Evolutionary conservation across 345 rosid genomes (phyloP).

Genomic region (Eucalyptus victrix): DNA sequence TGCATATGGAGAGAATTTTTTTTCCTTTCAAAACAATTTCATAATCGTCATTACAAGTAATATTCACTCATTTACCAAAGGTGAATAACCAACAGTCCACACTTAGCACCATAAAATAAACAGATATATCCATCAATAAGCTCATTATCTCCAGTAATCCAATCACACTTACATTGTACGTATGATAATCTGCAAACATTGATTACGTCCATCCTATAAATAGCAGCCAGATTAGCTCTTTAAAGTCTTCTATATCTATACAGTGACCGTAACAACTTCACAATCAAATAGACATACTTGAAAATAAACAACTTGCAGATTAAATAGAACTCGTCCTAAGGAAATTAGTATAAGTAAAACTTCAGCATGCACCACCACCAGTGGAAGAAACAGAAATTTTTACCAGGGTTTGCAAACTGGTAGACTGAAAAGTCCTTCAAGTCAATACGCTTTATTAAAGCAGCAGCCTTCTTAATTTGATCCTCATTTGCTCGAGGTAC

Average conservation of each 20-base stretch:
- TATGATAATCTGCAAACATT: neutral
- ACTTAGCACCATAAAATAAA: neutral
- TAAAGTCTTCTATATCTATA: neutral
- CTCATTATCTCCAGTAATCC: neutral
- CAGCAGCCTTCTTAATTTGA: constrained; percentile 60
- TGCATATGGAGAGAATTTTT: neutral
- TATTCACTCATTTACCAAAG: neutral
- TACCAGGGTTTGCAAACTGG: constrained; percentile 87
- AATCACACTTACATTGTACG: neutral
- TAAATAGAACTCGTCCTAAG: neutral
- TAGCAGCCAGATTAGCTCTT: neutral
- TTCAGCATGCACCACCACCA: neutral
- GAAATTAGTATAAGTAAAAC: neutral
- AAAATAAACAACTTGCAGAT: neutral
- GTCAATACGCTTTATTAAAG: constrained; percentile 65
- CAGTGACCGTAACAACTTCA: neutral
- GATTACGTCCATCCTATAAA: neutral
- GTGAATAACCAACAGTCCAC: neutral
- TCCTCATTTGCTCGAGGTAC: constrained; percentile 66
- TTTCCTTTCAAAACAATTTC: neutral
- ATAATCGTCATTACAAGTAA: neutral
- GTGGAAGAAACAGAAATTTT: neutral
- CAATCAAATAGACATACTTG: neutral
- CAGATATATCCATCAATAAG: neutral
- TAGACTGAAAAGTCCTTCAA: constrained; percentile 66